A percentile compares a stretch with the other conserved stretches of the same genome.
Conservation (phyloP, 805 yeast genomes). For the Vanderwaltozyma verrucispora region DNA sequence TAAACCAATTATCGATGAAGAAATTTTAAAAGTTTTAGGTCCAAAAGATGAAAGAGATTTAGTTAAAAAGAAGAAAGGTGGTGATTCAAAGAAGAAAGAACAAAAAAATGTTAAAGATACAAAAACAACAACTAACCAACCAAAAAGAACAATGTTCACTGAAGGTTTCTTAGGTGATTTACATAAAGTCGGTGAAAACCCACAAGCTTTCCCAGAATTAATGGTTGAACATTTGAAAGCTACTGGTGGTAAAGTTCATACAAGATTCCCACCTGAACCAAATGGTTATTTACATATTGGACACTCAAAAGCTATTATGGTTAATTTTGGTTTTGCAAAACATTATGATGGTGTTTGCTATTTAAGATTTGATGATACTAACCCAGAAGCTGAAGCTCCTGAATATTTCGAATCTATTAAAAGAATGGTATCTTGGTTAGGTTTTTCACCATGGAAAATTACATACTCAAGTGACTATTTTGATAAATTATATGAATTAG, state of each 20-base stretch:
- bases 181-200: constrained; percentile 92
- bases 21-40: constrained; percentile 64
- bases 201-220: constrained; percentile 79
- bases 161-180: constrained; percentile 95
- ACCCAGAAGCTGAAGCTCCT: constrained; percentile 98
- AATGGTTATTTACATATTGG: constrained; percentile 99
- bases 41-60: constrained; percentile 95
- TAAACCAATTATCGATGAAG: constrained; percentile 78
- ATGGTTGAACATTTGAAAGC: constrained; percentile 69
- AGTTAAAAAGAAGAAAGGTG: constrained; percentile 55
- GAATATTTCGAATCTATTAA: constrained; percentile 74
- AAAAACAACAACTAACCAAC: constrained; percentile 7
- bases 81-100: constrained; percentile 30
- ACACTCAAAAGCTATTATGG: constrained; percentile 95
- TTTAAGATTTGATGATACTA: constrained; percentile 92
- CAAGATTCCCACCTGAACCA: constrained; percentile 98
- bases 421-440: constrained; percentile 86
- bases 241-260: constrained; percentile 74
- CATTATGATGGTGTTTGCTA: constrained; percentile 80
- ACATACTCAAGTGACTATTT: constrained; percentile 96
- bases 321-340: constrained; percentile 94
- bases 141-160: constrained; percentile 67
- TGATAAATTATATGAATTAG: constrained; percentile 77
- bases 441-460: constrained; percentile 86
- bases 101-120: constrained; percentile 5